phyloP scores from a whole-genome alignment of 2,329 filamentous ascomycete species.

The Cladosporium sp. region DNA sequence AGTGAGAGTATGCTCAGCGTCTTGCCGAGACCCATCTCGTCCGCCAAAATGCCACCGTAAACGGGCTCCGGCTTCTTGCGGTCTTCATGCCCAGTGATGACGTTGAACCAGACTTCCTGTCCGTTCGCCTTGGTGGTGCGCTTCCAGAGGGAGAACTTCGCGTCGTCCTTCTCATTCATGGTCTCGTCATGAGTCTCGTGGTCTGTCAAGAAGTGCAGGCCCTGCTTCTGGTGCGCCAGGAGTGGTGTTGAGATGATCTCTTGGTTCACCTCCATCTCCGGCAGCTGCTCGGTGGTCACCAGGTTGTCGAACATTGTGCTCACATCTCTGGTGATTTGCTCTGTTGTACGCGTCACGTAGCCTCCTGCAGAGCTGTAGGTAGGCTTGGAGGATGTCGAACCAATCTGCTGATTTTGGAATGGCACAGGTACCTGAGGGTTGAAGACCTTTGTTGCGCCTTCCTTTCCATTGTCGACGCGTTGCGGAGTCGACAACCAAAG shows the following conservation, averaged over 20 bases:
- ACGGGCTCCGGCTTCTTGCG: conserved; percentile 37
- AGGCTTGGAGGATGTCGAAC: conserved; percentile 20
- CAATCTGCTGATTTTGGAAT: conserved; percentile 21
- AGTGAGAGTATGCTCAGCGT: conserved; percentile 78
- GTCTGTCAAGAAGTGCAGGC: conserved; percentile 78
- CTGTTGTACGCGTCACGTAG: conserved; percentile 64
- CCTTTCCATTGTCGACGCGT: conserved; percentile 58
- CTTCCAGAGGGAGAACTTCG: conserved; percentile 76
- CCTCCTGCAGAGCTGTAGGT: conserved; percentile 16
- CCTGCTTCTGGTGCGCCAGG: conserved; percentile 86
- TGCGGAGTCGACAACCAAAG: conserved; percentile 67
- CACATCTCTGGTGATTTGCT: conserved; percentile 84
- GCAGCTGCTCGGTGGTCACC: conserved; percentile 71
- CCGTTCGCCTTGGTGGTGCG: conserved; percentile 58
- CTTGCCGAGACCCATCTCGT: conserved; percentile 55
- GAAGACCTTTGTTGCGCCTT: conserved; percentile 62
- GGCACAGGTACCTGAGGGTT: conserved; percentile 69
- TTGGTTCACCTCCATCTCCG: conserved; percentile 66
- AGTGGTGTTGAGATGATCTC: conserved; percentile 65
- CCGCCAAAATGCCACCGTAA: conserved; percentile 51
- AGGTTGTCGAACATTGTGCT: conserved; percentile 86
- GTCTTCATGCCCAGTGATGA: conserved; percentile 72
- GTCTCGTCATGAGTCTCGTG: conserved; percentile 68
- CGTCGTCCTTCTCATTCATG: conserved; percentile 28
- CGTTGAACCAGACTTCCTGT: conserved; percentile 69